Base-by-base conservation (phyloP, 2,329 filamentous ascomycete genomes). In the Curvularia sp. region DNA sequence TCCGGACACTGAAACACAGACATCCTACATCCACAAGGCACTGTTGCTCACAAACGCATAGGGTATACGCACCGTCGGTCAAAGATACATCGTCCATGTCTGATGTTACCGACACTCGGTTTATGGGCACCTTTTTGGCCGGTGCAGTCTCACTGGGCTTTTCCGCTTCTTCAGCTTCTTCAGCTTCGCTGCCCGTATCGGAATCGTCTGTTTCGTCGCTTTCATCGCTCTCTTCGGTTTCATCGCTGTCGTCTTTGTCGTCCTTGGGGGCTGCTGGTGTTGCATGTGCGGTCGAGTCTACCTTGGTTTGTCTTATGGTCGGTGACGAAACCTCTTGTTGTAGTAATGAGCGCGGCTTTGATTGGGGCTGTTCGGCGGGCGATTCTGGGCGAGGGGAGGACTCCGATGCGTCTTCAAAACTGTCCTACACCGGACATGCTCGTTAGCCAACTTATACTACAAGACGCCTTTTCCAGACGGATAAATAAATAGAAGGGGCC, bases 361-460 rank as follows among this genome's bases (percentile, higher is more conserved):
- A 65, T 39, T 51, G 64, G 28, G 58, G 72, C 57, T 67, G 64
- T 51, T 73, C 68, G 86, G 66, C 73, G 61, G 66, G 75, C 63
- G 76, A 82, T 71, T 70, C 66, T 49, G 75, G 75, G 54, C 72
- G 73, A 61, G 75, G 70, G 56, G 71, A 76, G 59, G 83, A 85
- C 76, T 91, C 89, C 67, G 86, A 81, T 67, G 86, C 92, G 82
- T 97, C 92, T 79, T 96, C 92, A 72, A 96, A 96, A 15, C 85
- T 86, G 70, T 93, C 89, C 89, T 92, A 74, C 51, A 52, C 52
- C 53, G 43, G 42, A 55, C 53, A 50, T 39, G 20, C 24, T 12
- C 26, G 52, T 69, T 51, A 70, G 66, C 57, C 50, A 42, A 43
- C 47, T 43, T 53, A 24, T 33, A 53, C 48, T n/a, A 7, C 9